Evolutionary conservation across 345 rosid species (phyloP), one percentile per base, ranked within the genome.

Genomic region (Zanthoxylum bungeanum): DNA sequence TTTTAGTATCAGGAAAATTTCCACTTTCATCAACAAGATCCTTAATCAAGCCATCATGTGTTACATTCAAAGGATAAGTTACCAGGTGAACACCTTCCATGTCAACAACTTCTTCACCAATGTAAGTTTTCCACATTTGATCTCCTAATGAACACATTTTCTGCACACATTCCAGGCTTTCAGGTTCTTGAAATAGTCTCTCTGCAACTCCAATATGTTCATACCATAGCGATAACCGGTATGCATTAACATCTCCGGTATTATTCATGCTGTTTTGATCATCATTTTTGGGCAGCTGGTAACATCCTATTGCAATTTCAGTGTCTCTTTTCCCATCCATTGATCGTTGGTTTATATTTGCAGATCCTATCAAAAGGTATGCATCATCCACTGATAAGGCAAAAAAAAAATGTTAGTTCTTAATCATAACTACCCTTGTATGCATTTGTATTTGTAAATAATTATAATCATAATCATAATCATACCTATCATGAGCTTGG

Each of bases 401-500:
- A 16, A 31, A 55, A 10, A 28, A 5, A 4, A 27, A 36, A 0
- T 2, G 19, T 44, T 36, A 39, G 66, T 62, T 62, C 33, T 11
- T 27, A 34, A 60, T n/a, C 5, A n/a, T 27, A 60, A 3, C 27
- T n/a, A n/a, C 10, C 12, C 12, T n/a, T 5, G 0, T 9, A 33
- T n/a, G 64, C 22, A 37, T 24, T 63, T 14, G 28, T 5, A 63
- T 12, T 1, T 42, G 5, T 25, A 11, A 61, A 39, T 31, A 2
- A 21, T 56, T 56, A 28, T 52, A 2, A 10, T 55, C 60, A 56
- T 50, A n/a, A 21, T 50, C 21, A 24, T 30, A 21, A 0, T 67
- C 65, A 63, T 74, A 87, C 98, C 97, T 84, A 94, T 92, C 95
- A 94, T 92, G 81, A 92, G 81, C 86, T 92, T 94, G 82, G 95